Percentiles rank a stretch among this genome's conserved stretches.
phyloP scores from a whole-genome alignment of 2,329 filamentous ascomycete genomes.

The Periconia macrospinosa region DNA sequence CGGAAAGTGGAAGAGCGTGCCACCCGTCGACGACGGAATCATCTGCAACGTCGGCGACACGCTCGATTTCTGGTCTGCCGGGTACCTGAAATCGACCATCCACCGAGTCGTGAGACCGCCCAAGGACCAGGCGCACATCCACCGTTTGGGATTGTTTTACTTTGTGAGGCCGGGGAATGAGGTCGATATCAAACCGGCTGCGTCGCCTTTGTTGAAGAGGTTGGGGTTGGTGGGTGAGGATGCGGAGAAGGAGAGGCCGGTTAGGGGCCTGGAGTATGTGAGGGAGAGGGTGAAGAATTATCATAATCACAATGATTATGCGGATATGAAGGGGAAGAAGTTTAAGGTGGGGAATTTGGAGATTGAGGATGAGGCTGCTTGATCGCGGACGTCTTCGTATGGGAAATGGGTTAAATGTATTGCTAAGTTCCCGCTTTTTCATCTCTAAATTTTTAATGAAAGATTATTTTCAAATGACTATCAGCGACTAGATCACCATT shows the following conservation, averaged over 20 bases:
- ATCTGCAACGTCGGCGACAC: constrained; percentile 54
- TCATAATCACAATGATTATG: constrained; percentile 44
- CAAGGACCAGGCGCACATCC: constrained; percentile 39
- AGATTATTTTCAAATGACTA: no score
- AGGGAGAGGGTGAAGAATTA: constrained; percentile 47
- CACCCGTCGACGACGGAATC: constrained; percentile 50
- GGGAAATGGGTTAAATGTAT: no score
- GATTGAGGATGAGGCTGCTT: constrained; percentile 44
- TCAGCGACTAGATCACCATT: no score
- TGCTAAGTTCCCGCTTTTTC: no score
- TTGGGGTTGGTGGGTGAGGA: constrained; percentile 26
- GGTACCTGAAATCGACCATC: constrained; percentile 53
- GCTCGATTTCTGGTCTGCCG: constrained; percentile 44
- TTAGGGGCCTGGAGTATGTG: constrained; percentile 47
- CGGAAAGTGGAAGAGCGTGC: constrained; percentile 53
- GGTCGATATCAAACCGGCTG: constrained; percentile 40
- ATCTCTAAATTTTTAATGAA: no score
- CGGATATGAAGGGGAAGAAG: constrained; percentile 43
- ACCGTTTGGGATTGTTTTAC: constrained; percentile 45
- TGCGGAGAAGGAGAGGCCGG: constrained; percentile 25
- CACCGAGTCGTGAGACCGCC: constrained; percentile 55
- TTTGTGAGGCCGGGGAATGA: constrained; percentile 46
- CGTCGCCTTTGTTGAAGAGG: constrained; percentile 38
- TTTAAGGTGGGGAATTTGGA: constrained; percentile 46
- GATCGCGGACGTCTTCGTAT: not conserved